Evolutionary conservation across 2,329 filamentous ascomycete genomes (phyloP).

Genomic region (Diplodia intermedia): DNA sequence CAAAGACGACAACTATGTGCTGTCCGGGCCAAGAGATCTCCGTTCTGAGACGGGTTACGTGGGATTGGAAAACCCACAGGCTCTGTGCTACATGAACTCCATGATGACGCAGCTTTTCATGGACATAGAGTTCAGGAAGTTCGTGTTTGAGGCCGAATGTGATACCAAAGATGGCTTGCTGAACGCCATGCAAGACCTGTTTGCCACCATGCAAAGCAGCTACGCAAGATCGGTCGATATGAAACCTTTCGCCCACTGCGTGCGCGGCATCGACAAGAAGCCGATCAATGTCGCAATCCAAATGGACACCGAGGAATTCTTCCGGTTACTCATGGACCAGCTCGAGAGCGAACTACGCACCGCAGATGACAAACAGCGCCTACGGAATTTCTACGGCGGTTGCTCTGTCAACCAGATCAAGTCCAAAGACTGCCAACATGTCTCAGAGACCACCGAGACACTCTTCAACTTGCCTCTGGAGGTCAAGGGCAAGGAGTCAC

Average conservation of each 20-base stretch:
- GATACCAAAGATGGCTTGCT: slow-evolving; percentile 67
- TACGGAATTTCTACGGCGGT: slow-evolving; percentile 88
- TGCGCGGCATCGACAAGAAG: slow-evolving; percentile 82
- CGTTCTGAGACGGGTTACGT: slow-evolving; percentile 80
- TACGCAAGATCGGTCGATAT: slow-evolving; percentile 77
- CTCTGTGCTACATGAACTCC: slow-evolving; percentile 97
- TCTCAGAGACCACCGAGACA: slow-evolving; percentile 87
- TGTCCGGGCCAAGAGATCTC: slow-evolving; percentile 72
- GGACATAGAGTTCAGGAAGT: slow-evolving; percentile 85
- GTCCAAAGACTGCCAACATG: slow-evolving; percentile 91
- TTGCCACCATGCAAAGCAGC: slow-evolving; percentile 85
- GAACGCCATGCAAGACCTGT: slow-evolving; percentile 78
- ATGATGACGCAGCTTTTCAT: slow-evolving; percentile 94
- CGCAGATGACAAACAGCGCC: slow-evolving; percentile 70
- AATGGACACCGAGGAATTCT: slow-evolving; percentile 99
- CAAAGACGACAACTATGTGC: slow-evolving; percentile 57
- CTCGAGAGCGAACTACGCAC: slow-evolving; percentile 82
- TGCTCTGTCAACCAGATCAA: slow-evolving; percentile 94
- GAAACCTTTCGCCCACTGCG: slow-evolving; percentile 71
- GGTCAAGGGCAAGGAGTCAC: slow-evolving; percentile 85
- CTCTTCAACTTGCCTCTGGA: slow-evolving; percentile 97
- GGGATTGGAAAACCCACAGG: slow-evolving; percentile 90
- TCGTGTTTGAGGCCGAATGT: slow-evolving; percentile 70
- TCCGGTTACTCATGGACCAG: slow-evolving; percentile 89
- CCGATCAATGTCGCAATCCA: slow-evolving; percentile 86